Conservation (phyloP, 164 flowering plant genomes). For the Annona cherimola region DNA sequence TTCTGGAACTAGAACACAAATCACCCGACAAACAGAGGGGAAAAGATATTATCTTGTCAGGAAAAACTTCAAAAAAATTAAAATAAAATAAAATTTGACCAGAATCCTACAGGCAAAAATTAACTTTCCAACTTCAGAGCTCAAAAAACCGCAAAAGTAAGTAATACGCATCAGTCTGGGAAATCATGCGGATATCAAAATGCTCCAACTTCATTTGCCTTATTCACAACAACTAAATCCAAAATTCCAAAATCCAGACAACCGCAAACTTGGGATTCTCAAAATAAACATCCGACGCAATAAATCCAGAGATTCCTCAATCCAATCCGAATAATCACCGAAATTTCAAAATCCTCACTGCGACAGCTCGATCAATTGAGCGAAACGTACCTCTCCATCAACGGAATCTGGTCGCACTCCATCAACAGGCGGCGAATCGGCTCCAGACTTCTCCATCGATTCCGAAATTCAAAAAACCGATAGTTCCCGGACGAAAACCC, state of each 20-base stretch:
- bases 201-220: too few relatives aligned
- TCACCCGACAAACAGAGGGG: not conserved
- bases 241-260: not conserved
- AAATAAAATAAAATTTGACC: too few relatives aligned
- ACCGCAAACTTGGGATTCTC: not conserved
- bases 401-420: not conserved
- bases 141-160: too few relatives aligned
- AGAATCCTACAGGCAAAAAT: too few relatives aligned
- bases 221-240: too few relatives aligned
- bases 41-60: too few relatives aligned
- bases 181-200: too few relatives aligned
- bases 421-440: conserved; percentile 2
- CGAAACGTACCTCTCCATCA: conserved; percentile 3
- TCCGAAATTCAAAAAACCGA: not conserved
- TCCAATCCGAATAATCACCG: not conserved
- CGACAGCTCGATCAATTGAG: not conserved
- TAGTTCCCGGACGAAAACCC: not conserved
- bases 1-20: not conserved
- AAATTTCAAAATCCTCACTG: not conserved
- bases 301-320: not conserved
- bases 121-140: too few relatives aligned
- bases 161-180: too few relatives aligned
- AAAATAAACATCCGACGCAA: not conserved
- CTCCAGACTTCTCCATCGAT: conserved; percentile 9
- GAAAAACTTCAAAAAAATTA: too few relatives aligned